Conservation (phyloP, 2,329 filamentous ascomycete genomes). For the Botryotinia globosa region DNA sequence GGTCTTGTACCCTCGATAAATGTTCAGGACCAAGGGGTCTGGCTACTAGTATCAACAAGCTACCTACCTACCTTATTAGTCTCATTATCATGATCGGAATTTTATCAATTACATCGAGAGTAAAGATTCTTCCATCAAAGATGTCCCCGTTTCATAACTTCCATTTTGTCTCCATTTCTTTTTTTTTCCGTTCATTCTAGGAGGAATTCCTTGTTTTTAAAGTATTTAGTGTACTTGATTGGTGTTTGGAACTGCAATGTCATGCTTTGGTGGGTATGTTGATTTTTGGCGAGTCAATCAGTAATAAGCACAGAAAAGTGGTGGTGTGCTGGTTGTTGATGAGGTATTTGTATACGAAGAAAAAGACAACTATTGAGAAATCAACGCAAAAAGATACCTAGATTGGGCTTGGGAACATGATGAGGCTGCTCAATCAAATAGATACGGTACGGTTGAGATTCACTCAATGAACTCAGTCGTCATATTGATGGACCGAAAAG, state of each 20-base stretch:
- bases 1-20: not conserved
- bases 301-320: not conserved
- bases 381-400: not conserved
- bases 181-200: not conserved
- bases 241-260: not conserved
- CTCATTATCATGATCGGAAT: not conserved
- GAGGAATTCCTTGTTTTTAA: not conserved
- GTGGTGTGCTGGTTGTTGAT: not conserved
- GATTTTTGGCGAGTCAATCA: constrained; percentile 6
- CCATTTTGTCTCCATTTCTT: not conserved
- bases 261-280: not conserved
- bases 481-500: not conserved
- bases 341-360: not conserved
- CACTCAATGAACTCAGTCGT: not conserved
- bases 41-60: not conserved
- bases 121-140: not conserved
- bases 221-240: not conserved
- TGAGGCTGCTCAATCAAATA: not conserved
- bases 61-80: too few relatives aligned
- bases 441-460: not conserved
- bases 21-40: not conserved
- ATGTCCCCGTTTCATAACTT: not conserved
- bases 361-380: not conserved
- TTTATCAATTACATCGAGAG: not conserved
- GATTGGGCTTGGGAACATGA: not conserved